Percentiles rank a stretch among this genome's conserved stretches.
phyloP scores from a whole-genome alignment of 2,329 filamentous ascomycete genomes.

The Microcera coccophila region DNA sequence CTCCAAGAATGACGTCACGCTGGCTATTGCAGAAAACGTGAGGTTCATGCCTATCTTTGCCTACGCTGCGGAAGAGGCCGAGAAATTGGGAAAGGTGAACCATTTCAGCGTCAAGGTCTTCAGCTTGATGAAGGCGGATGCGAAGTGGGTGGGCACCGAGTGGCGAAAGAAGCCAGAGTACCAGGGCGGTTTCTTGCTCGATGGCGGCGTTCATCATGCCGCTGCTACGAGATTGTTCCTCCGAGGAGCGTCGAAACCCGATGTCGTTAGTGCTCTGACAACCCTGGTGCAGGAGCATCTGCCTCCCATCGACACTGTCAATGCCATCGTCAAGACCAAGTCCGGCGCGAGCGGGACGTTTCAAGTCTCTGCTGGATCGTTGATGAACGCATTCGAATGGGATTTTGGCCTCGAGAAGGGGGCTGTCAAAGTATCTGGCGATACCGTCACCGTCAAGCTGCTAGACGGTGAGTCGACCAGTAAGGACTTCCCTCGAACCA shows the following conservation, averaged over 20 bases:
- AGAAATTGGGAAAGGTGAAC: conserved; percentile 30
- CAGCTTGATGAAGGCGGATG: conserved; percentile 32
- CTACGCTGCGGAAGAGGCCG: conserved; percentile 46
- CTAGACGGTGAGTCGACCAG: conserved; percentile 31
- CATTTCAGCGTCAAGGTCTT: conserved; percentile 46
- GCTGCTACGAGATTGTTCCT: conserved; percentile 61
- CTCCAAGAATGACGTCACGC: conserved; percentile 34
- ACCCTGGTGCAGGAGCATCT: conserved; percentile 53
- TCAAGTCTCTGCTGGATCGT: conserved; percentile 55
- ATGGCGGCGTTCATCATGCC: conserved; percentile 70
- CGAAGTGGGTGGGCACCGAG: conserved; percentile 49
- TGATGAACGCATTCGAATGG: conserved; percentile 50
- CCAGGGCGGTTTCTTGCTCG: conserved; percentile 73
- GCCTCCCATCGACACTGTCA: conserved; percentile 63
- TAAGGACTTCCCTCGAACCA: conserved; percentile 47
- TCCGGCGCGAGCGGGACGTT: conserved; percentile 56
- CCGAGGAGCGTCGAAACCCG: conserved; percentile 40
- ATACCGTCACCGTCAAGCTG: conserved; percentile 39
- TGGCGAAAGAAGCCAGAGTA: conserved; percentile 68
- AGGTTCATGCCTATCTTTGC: conserved; percentile 57
- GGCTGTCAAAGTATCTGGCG: conserved; percentile 46
- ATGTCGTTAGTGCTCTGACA: conserved; percentile 52
- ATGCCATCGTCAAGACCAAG: conserved; percentile 52
- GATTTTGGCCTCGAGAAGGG: conserved; percentile 57
- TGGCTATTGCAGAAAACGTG: conserved; percentile 69